Base-by-base conservation (phyloP, 441 rosid species). In the Arabidopsis lyrata region DNA sequence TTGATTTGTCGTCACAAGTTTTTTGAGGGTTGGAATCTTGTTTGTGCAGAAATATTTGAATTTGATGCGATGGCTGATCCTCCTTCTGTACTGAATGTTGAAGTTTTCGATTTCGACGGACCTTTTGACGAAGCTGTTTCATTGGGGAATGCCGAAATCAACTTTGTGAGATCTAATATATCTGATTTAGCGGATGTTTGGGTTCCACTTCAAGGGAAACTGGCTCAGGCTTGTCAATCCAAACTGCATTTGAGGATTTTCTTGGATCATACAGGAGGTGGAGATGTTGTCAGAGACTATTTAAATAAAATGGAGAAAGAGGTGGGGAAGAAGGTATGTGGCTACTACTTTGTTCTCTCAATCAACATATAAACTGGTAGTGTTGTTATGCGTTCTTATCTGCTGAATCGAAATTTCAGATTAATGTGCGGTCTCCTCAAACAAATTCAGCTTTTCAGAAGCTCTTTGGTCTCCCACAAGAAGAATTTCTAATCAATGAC, bases 21-120 rank as follows among this genome's bases (percentile, higher is more conserved):
- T 62, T 63, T 49, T 63, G 42, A 70, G 22, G 52, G 59, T 27
- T 22, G 53, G 53, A 63, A 58, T 66, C 10, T 77, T 61, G 22
- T 78, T 47, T 66, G 65, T 77, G 87, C 91, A 95, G 99, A 92
- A 87, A 95, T 95, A 78, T 92, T 92, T 83, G 98, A 95, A 79
- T 95, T 92, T 68, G 95, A 95, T 85, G 97, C 99, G 5, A 95
- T 91, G 98, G 90, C 89, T 35, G 99, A 92, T 63, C 99, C 97
- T 78, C 99, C 98, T 69, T 92, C 99, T 39, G 84, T 86, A 77
- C 87, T 92, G 69, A 97, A 87, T 66, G 84, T 95, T 76, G 98
- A 95, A 82, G 91, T 95, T 72, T 95, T 79, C 38, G 97, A 95
- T 84, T 92, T 95, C 70, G 97, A 95, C 57, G 98, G 99, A 64